Base-by-base conservation (phyloP, 2,329 filamentous ascomycete species). In the Trichophyton mentagrophytes region DNA sequence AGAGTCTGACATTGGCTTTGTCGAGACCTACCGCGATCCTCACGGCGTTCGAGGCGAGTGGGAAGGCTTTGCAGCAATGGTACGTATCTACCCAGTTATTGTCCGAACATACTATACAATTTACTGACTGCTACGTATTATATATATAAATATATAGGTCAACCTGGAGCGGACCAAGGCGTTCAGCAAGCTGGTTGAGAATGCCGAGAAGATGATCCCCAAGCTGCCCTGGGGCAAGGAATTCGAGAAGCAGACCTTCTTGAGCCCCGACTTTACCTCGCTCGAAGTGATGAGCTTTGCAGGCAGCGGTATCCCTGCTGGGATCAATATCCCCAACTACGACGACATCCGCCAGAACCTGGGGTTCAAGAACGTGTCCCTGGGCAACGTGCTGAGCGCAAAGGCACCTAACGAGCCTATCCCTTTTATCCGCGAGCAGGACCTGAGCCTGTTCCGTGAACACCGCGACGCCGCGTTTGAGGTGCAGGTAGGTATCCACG, bases 231-330 rank as follows among this genome's bases (percentile, higher is more conserved):
- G 93, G 93, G 78, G 80, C 40, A 82, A 83, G 55, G 88, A 89
- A 0, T 99, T 97, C 66, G 93, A 99, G 72, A 97, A 97, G 75
- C 91, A 96, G 77, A 90, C 88, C 69, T 99, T 99, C 74, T 76
- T 95, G 40, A 92, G 89, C 59, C 93, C 93, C 0, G 93, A 99
- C 72, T 99, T 99, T 70, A 97, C 93, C 0, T 93, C 88, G 8
- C 80, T 97, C 1, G 93, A 99, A 72, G 90, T 96, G 2, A 75
- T 96, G 63, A 90, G 87, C 0, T 96, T 96, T 67, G 81, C 82
- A 22, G 81, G 82, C 7, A 82, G 79, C 59, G 83, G 82, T 61
- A 83, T 85, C 55, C 83, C 82, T 20, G 82, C 81, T 13, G 82
- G 82, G 27, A 82, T 82, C 68, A 82, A 81, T 61, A 75, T 79